A percentile compares a stretch with the other conserved stretches of the same genome.
Evolutionary conservation across 1,139 yeast species (phyloP).

Genomic region (Scheffersomyces insectosa): DNA sequence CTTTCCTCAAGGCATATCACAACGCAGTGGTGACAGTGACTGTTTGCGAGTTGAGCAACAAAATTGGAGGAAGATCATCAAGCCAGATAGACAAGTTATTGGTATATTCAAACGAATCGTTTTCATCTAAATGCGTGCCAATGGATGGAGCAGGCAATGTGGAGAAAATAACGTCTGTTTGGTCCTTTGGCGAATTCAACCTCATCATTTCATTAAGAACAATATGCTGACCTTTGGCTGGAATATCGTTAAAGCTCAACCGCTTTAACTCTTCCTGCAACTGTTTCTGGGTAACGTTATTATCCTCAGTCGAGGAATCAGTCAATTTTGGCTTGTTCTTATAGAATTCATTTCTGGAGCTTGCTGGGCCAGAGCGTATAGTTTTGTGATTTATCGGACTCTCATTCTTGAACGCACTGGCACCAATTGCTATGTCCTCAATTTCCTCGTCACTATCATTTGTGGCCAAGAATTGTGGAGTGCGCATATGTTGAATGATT

Average conservation of each 20-base stretch:
- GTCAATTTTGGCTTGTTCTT: background rate
- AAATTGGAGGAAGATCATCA: constrained; percentile 74
- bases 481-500: constrained; percentile 35
- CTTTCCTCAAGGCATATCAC: constrained; percentile 20
- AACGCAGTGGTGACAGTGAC: constrained; percentile 94
- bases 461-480: constrained; percentile 36
- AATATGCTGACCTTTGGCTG: constrained; percentile 88
- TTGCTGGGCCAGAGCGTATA: constrained; percentile 2
- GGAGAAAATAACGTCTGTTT: constrained; percentile 75
- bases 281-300: constrained; percentile 34
- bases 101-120: constrained; percentile 72
- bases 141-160: constrained; percentile 86
- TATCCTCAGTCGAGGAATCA: background rate
- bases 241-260: constrained; percentile 75
- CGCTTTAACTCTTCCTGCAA: constrained; percentile 41
- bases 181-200: constrained; percentile 50
- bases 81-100: constrained; percentile 80
- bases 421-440: constrained; percentile 1
- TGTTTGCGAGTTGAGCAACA: constrained; percentile 84
- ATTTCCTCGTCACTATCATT: constrained; percentile 25
- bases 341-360: constrained; percentile 1
- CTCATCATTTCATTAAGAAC: constrained; percentile 84
- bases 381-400: background rate
- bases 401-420: constrained; percentile 1
- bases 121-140: constrained; percentile 73